Base-by-base conservation (phyloP, 305 asterid genomes). In the Ajuga reptans region DNA sequence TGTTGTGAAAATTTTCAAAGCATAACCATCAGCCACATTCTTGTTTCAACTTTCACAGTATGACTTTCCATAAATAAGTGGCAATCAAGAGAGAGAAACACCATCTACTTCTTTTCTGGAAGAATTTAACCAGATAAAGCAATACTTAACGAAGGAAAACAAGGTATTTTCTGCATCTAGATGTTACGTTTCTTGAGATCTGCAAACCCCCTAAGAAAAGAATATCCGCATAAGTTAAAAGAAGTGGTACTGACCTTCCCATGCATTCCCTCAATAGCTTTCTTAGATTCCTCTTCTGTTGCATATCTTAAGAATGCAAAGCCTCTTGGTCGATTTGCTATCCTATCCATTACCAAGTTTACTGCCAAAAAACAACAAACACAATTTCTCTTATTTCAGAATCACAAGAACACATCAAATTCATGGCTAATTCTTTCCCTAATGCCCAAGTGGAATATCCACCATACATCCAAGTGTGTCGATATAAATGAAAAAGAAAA, bases 191-290 rank as follows among this genome's bases (percentile, higher is more conserved):
- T 24, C 2, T 58, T n/a, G 61, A 34, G 18, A 74, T 57, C 31
- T 58, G 21, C 47, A 41, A 9, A 15, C 17, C 27, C 41, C 3
- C 1, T 18, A 46, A 18, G 47, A 46, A 33, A 31, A 33, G 49
- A 18, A 18, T 34, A 18, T 33, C 31, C 12, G 18, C n/a, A 49
- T 39, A 8, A 46, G 59, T 37, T 46, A 27, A 11, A n/a, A 59
- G 52, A 64, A 42, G 64, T 49, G 18, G 17, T 52, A 53, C 70
- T 17, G 42, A 90, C 97, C 97, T 90, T 88, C 42, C 97, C 97
- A 52, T 91, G 96, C 97, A 91, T 89, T 68, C 96, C 97, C 46
- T 90, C 87, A 9, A 88, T 85, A 50, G 93, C 97, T 61, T 81
- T 85, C 71, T 77, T 80, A 46, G 97, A 89, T 73, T 85, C 95